These are phyloP conservation scores for Lodderomyces orthopsilosis DNA, from an alignment of 1,139 yeast genomes.

Conservation along the genomic window DNA sequence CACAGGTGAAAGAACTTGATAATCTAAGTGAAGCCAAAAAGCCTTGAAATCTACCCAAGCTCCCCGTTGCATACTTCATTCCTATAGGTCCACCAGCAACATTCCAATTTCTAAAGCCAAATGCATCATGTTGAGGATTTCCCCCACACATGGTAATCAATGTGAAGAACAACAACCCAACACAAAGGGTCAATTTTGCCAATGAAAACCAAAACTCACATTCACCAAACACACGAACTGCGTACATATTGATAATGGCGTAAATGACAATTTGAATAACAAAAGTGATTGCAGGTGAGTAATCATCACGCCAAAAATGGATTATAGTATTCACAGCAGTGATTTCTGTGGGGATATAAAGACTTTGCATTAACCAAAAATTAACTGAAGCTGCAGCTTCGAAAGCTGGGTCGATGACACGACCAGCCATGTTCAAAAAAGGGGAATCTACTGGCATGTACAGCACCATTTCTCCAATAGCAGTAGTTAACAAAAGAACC, in stretches of 20 bases:
- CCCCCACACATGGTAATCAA: conserved; percentile 85
- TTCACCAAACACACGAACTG: conserved; percentile 76
- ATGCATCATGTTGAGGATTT: conserved; percentile 62
- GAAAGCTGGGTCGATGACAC: conserved; percentile 62
- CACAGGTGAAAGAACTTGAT: conserved; percentile 66
- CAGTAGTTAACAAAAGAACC: conserved; percentile 59
- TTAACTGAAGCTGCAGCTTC: conserved; percentile 81
- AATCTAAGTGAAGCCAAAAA: conserved; percentile 56
- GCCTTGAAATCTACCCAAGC: conserved; percentile 67
- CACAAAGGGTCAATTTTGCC: conserved; percentile 66
- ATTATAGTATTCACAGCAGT: conserved; percentile 76
- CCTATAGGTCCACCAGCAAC: conserved; percentile 50
- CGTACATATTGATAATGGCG: conserved; percentile 62
- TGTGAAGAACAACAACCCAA: conserved; percentile 71
- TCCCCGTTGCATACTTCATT: conserved; percentile 53
- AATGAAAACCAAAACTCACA: conserved; percentile 77
- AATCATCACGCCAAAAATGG: conserved; percentile 78
- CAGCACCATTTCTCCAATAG: conserved; percentile 82
- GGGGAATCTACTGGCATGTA: conserved; percentile 72
- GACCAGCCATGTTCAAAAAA: conserved; percentile 52
- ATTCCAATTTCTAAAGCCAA: conserved; percentile 67
- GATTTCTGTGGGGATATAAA: conserved; percentile 77
- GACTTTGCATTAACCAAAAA: conserved; percentile 73
- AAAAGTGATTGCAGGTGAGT: conserved; percentile 63
- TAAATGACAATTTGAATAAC: conserved; percentile 62